Evolutionary conservation across 2,329 filamentous ascomycete genomes (phyloP).

Genomic region (Aspergillus aculeatinus): DNA sequence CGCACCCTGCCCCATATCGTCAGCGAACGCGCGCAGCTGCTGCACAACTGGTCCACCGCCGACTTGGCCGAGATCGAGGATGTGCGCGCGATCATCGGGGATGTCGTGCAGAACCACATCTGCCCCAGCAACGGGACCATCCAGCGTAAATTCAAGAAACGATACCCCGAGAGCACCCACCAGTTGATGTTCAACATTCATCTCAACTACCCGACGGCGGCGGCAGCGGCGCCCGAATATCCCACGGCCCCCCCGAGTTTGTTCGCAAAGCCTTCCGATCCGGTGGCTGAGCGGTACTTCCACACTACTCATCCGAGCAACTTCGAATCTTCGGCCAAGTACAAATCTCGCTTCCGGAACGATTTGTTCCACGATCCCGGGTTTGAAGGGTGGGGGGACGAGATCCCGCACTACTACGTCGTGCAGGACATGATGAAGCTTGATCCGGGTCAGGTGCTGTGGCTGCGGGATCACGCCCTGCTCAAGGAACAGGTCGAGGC

Average conservation of each 20-base stretch:
- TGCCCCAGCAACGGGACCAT: slow-evolving; percentile 63
- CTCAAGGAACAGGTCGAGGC: slow-evolving; percentile 58
- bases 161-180: slow-evolving; percentile 51
- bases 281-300: slow-evolving; percentile 21
- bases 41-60: slow-evolving; percentile 58
- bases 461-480: slow-evolving; percentile 56
- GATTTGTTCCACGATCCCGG: slow-evolving; percentile 54
- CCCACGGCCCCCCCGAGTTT: slow-evolving; percentile 3
- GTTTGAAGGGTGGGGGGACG: slow-evolving; percentile 64
- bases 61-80: slow-evolving; percentile 62
- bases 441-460: slow-evolving; percentile 59
- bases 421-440: slow-evolving; percentile 66
- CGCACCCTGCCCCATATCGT: slow-evolving; percentile 50
- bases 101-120: slow-evolving; percentile 57
- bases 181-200: slow-evolving; percentile 55
- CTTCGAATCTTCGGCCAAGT: slow-evolving; percentile 33
- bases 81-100: slow-evolving; percentile 54
- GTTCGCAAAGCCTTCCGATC: slow-evolving; percentile 11
- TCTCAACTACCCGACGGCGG: slow-evolving; percentile 47
- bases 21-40: slow-evolving; percentile 53
- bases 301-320: slow-evolving; percentile 24
- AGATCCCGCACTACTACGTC: slow-evolving; percentile 63
- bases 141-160: slow-evolving; percentile 58
- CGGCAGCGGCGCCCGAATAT: not conserved
- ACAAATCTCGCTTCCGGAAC: slow-evolving; percentile 49